A percentile compares a stretch with the other conserved stretches of the same genome.
Evolutionary conservation across 2,329 filamentous ascomycete genomes (phyloP).

Genomic region (Plectosphaerella sp.): DNA sequence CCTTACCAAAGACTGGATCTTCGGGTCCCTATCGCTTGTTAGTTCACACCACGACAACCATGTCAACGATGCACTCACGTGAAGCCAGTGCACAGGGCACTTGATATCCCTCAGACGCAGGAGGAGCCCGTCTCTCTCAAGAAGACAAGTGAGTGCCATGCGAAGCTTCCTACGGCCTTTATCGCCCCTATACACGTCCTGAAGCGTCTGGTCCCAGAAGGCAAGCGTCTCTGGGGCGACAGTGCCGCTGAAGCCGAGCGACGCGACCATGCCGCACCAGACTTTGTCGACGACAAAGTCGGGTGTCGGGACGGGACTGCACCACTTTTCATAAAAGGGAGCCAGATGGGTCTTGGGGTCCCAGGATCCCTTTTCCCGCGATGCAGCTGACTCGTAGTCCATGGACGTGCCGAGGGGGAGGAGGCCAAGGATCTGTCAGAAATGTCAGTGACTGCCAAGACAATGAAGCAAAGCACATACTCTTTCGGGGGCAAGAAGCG

Average conservation of each 20-base stretch:
- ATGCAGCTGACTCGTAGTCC: constrained; percentile 45
- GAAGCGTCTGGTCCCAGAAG: constrained; percentile 43
- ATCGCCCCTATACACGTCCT: constrained; percentile 42
- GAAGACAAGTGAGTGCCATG: constrained; percentile 38
- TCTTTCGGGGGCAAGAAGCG: constrained; percentile 42
- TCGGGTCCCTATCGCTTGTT: constrained; percentile 32
- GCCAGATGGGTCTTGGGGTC: constrained; percentile 35
- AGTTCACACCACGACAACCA: not conserved
- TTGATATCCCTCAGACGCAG: constrained; percentile 39
- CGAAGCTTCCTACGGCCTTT: constrained; percentile 43
- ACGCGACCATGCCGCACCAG: constrained; percentile 39
- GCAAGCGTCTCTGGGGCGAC: constrained; percentile 27
- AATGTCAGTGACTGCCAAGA: not conserved
- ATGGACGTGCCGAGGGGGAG: constrained; percentile 46
- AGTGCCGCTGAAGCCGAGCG: constrained; percentile 40
- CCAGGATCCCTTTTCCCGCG: constrained; percentile 44
- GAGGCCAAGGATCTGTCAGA: constrained; percentile 38
- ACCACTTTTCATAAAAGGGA: constrained; percentile 39
- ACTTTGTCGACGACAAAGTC: constrained; percentile 43
- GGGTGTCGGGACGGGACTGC: constrained; percentile 29
- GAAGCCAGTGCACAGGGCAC: constrained; percentile 49
- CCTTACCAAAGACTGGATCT: constrained; percentile 37
- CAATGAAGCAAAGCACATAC: constrained; percentile 20
- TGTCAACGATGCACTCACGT: constrained; percentile 27
- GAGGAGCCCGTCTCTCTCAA: constrained; percentile 43